Percentiles rank a stretch among this genome's conserved stretches.
Evolutionary conservation across 768 basidiomycete species (phyloP).

Genomic region (Rhodotorula paludigena): DNA sequence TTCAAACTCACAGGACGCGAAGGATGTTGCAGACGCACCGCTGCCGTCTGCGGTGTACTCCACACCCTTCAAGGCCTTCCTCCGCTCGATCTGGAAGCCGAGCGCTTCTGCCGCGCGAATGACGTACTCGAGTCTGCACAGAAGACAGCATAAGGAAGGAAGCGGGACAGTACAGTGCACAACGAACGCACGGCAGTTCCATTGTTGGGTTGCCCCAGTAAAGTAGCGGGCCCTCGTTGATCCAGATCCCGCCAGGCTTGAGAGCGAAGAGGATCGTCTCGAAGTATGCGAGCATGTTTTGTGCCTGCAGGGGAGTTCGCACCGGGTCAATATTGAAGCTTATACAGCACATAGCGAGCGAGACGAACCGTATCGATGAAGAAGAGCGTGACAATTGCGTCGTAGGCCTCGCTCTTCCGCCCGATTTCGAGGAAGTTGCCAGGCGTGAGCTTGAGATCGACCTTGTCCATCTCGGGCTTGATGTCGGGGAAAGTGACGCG

Average conservation of each 20-base stretch:
- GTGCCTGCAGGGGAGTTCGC: slow-evolving; percentile 35
- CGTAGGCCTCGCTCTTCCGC: slow-evolving; percentile 50
- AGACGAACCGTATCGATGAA: slow-evolving; percentile 51
- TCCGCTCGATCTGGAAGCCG: slow-evolving; percentile 53
- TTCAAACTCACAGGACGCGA: background rate
- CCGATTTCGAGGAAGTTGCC: slow-evolving; percentile 55
- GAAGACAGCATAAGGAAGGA: slow-evolving; percentile 54
- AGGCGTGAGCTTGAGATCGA: slow-evolving; percentile 53
- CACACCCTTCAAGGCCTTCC: background rate
- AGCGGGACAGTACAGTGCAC: no score
- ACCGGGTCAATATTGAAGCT: no score
- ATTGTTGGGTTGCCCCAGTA: slow-evolving; percentile 36
- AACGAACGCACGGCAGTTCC: slow-evolving; percentile 23
- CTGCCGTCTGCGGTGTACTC: slow-evolving; percentile 25
- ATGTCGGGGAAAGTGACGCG: slow-evolving; percentile 59
- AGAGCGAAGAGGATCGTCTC: slow-evolving; percentile 59
- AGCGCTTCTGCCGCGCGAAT: slow-evolving; percentile 54
- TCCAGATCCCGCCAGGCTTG: slow-evolving; percentile 62
- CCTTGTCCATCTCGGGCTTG: slow-evolving; percentile 48
- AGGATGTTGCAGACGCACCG: background rate
- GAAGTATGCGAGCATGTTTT: slow-evolving; percentile 44
- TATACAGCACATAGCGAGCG: background rate
- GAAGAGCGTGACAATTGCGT: slow-evolving; percentile 62
- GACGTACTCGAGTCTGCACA: slow-evolving; percentile 64
- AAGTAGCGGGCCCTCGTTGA: slow-evolving; percentile 65